Percentiles rank a stretch among this genome's conserved stretches.
phyloP scores from a whole-genome alignment of 805 yeast genomes.

The Debaryomyces maramus region DNA sequence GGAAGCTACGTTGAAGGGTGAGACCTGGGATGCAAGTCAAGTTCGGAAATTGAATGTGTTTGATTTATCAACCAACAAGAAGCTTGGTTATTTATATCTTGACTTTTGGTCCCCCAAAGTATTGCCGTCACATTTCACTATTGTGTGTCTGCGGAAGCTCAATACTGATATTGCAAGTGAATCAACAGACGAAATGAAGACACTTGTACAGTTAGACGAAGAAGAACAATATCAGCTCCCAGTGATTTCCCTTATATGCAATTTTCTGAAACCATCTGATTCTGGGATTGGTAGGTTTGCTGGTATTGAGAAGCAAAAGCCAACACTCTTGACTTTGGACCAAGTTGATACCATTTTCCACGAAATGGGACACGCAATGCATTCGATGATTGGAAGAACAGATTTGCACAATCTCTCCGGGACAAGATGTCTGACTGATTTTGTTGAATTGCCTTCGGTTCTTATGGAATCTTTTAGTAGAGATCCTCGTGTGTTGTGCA shows the following conservation, averaged over 20 bases:
- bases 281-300: slow-evolving; percentile 28
- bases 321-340: slow-evolving; percentile 62
- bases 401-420: slow-evolving; percentile 89
- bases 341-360: slow-evolving; percentile 95
- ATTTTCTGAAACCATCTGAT: slow-evolving; percentile 51
- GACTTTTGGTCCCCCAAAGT: slow-evolving; percentile 81
- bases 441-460: slow-evolving; percentile 96
- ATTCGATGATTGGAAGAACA: slow-evolving; percentile 93
- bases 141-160: slow-evolving; percentile 86
- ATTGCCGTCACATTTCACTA: slow-evolving; percentile 93
- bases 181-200: slow-evolving; percentile 17
- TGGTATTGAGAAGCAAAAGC: slow-evolving; percentile 22
- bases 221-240: slow-evolving; percentile 75
- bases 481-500: slow-evolving; percentile 70
- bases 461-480: slow-evolving; percentile 91
- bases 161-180: slow-evolving; percentile 47
- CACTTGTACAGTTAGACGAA: slow-evolving; percentile 36
- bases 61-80: slow-evolving; percentile 52
- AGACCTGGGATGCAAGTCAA: slow-evolving; percentile 78
- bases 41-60: slow-evolving; percentile 80
- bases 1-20: slow-evolving; percentile 61
- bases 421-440: slow-evolving; percentile 92
- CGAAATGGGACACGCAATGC: slow-evolving; percentile 99
- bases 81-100: slow-evolving; percentile 79
- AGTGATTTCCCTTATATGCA: slow-evolving; percentile 85